These are phyloP conservation scores for Sicyos baderoa DNA, from an alignment of 306 rosid genomes.

Conservation along the genomic window DNA sequence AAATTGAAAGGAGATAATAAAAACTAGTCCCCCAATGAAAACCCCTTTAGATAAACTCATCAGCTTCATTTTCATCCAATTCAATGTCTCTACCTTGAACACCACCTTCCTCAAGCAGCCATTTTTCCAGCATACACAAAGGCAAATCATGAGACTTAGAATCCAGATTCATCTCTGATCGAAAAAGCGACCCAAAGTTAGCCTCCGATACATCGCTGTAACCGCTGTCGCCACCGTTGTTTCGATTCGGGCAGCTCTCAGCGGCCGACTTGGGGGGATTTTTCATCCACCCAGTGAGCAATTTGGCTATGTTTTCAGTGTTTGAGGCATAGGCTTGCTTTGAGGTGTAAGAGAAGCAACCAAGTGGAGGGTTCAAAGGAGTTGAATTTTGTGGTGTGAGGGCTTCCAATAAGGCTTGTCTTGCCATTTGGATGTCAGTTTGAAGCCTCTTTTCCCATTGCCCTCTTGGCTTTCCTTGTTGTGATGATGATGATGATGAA, in stretches of 20 bases:
- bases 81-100: conserved; percentile 38
- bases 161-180: conserved; percentile 29
- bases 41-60: too few species aligned
- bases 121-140: conserved; percentile 60
- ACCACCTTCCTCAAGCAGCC: conserved; percentile 68
- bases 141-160: conserved; percentile 29
- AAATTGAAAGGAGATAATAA: neutral
- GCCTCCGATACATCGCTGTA: conserved; percentile 25
- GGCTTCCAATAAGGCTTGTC: conserved; percentile 50
- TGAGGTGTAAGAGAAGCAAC: conserved; percentile 28
- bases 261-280: conserved; percentile 29
- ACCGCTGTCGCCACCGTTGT: conserved; percentile 17
- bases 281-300: conserved; percentile 43
- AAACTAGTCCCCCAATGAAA: neutral
- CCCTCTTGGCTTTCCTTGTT: too few species aligned
- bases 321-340: conserved; percentile 28
- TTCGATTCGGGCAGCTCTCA: neutral
- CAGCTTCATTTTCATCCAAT: neutral
- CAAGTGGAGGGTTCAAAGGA: neutral
- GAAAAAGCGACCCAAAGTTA: conserved; percentile 39
- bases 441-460: conserved; percentile 19
- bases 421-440: conserved; percentile 55
- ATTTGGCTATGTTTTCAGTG: conserved; percentile 41
- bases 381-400: conserved; percentile 36
- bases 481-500: too few species aligned